phyloP scores from a whole-genome alignment of 108 stramenopile species.

The Pseudonitzschia pungens region DNA sequence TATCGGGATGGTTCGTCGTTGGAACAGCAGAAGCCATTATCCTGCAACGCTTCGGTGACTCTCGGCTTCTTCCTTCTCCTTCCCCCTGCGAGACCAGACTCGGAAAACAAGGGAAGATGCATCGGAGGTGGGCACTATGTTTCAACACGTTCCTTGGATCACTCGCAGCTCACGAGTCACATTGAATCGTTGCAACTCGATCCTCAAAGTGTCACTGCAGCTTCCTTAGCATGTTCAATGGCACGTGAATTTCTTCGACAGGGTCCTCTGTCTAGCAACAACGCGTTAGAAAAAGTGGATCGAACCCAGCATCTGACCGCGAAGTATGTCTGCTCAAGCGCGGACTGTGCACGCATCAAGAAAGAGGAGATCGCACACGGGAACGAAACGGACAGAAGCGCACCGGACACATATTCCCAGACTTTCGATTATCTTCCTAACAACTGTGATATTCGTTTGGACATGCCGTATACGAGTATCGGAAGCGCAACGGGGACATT shows the following conservation, averaged over 20 bases:
- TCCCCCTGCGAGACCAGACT: neutral
- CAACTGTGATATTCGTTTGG: neutral
- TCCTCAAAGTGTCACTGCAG: neutral
- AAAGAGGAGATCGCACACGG: slow-evolving; percentile 9
- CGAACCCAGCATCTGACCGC: neutral
- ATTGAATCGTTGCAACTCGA: slow-evolving; percentile 13
- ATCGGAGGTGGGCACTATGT: slow-evolving; percentile 8
- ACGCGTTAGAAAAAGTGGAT: neutral
- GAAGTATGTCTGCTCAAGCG: neutral
- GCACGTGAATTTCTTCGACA: neutral
- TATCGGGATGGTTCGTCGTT: neutral
- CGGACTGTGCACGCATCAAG: neutral
- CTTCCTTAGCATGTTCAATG: slow-evolving; percentile 8
- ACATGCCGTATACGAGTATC: slow-evolving; percentile 5
- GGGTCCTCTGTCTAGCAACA: neutral
- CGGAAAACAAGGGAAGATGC: neutral
- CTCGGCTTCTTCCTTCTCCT: slow-evolving; percentile 11
- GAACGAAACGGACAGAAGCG: neutral
- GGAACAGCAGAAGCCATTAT: neutral
- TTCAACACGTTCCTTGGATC: slow-evolving; percentile 4
- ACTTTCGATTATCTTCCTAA: neutral
- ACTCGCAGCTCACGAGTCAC: slow-evolving; percentile 2
- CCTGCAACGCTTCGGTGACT: neutral
- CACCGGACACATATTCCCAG: neutral
- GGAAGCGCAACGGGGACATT: neutral